phyloP scores from a whole-genome alignment of 371 early-diverging fungal genomes.

The Nematocida displodere region DNA sequence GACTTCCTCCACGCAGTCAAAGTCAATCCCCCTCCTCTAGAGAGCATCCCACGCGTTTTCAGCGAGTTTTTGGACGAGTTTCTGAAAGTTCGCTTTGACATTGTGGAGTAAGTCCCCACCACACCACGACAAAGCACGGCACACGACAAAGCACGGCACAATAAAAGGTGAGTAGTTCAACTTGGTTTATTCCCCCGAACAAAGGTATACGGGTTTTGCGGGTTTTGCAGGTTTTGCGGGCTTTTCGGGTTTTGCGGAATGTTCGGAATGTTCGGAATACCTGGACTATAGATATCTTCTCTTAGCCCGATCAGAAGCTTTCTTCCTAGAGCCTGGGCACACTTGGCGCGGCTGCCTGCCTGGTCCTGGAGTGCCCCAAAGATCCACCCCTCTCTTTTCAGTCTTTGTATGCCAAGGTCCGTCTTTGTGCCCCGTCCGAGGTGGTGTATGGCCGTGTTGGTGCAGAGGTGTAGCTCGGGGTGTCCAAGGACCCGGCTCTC shows the following conservation, averaged over 20 bases:
- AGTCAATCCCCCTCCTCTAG: conserved; percentile 14
- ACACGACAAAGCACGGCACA: too few relatives aligned
- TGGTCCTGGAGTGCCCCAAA: conserved; percentile 4
- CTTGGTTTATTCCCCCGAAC: too few relatives aligned
- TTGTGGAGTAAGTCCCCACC: too few relatives aligned
- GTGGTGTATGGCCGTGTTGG: neutral
- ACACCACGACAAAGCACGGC: too few relatives aligned
- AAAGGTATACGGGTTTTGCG: neutral
- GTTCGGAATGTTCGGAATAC: neutral
- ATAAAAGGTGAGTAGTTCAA: too few relatives aligned
- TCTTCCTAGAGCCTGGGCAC: neutral
- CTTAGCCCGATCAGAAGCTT: neutral
- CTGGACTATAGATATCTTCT: conserved; percentile 11
- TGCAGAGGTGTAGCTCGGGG: neutral
- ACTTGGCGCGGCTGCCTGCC: conserved; percentile 1
- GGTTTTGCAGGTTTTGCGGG: neutral
- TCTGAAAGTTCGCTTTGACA: too few relatives aligned
- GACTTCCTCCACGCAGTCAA: conserved; percentile 12
- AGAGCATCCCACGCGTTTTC: neutral
- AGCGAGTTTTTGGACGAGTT: conserved; percentile 25
- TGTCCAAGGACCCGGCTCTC: neutral
- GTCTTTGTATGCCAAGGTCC: neutral
- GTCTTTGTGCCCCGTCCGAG: neutral
- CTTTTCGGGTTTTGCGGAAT: too few relatives aligned
- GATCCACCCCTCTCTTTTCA: conserved; percentile 28